phyloP scores from a whole-genome alignment of 495 filamentous ascomycete species.

The Penicillium coprophilum region DNA sequence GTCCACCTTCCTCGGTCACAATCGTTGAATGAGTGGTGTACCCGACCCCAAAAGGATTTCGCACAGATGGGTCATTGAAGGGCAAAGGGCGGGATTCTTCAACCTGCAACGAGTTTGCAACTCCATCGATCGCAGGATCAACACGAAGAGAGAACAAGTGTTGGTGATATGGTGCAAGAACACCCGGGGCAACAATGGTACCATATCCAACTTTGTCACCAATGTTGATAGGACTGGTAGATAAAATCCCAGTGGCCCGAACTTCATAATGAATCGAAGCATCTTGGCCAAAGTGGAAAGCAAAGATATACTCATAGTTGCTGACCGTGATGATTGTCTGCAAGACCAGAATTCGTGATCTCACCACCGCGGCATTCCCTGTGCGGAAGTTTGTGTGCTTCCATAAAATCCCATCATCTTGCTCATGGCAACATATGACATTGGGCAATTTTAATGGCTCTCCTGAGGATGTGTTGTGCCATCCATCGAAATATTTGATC shows the following conservation, averaged over 20 bases:
- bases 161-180: slow-evolving; percentile 76
- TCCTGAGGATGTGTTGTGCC: slow-evolving; percentile 53
- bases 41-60: slow-evolving; percentile 77
- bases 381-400: slow-evolving; percentile 71
- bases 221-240: slow-evolving; percentile 69
- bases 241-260: slow-evolving; percentile 83
- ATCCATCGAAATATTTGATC: slow-evolving; percentile 62
- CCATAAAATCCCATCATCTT: slow-evolving; percentile 66
- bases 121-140: slow-evolving; percentile 78
- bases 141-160: slow-evolving; percentile 88
- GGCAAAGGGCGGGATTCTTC: slow-evolving; percentile 72
- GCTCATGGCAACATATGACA: slow-evolving; percentile 64
- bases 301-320: slow-evolving; percentile 87
- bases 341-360: slow-evolving; percentile 57
- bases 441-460: slow-evolving; percentile 53
- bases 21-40: slow-evolving; percentile 60
- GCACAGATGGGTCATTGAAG: slow-evolving; percentile 43
- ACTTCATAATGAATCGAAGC: slow-evolving; percentile 78
- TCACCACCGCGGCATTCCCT: slow-evolving; percentile 53
- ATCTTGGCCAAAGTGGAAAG: slow-evolving; percentile 80
- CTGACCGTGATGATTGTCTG: slow-evolving; percentile 78
- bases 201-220: slow-evolving; percentile 62
- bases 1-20: slow-evolving; percentile 57
- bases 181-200: slow-evolving; percentile 81
- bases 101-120: slow-evolving; percentile 62